Conservation (phyloP, 345 rosid species). For the Corymbia maculata region DNA sequence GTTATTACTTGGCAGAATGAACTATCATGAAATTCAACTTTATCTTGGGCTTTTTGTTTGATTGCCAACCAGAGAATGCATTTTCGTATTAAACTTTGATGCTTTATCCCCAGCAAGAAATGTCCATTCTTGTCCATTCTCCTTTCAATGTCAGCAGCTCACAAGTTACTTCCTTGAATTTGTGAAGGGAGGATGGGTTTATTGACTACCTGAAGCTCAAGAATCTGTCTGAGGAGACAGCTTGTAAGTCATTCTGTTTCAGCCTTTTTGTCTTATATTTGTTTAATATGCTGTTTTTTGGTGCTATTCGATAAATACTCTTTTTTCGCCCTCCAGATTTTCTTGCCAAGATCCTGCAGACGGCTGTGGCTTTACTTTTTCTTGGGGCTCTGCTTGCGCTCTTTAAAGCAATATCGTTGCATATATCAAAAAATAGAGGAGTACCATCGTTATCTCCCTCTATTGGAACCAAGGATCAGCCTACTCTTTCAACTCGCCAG, state of each 20-base stretch:
- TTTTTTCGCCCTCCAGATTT: constrained; percentile 33
- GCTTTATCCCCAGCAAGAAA: neutral
- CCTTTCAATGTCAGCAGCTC: neutral
- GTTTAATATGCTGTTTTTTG: neutral
- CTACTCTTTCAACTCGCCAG: constrained; percentile 50
- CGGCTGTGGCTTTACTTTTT: constrained; percentile 35
- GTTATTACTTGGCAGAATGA: neutral
- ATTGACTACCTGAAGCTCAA: constrained; percentile 34
- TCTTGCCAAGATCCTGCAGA: constrained; percentile 38
- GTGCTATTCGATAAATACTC: neutral
- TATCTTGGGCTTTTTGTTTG: neutral
- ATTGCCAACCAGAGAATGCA: neutral
- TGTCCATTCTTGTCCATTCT: neutral
- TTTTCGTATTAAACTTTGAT: neutral
- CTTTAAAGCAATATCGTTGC: constrained; percentile 48
- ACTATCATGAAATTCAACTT: neutral
- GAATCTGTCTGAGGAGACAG: constrained; percentile 39
- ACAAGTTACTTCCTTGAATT: neutral
- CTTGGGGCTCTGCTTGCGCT: constrained; percentile 51
- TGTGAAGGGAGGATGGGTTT: constrained; percentile 54
- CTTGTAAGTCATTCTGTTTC: constrained; percentile 42
- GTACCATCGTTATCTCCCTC: constrained; percentile 20
- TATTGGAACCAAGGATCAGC: constrained; percentile 40
- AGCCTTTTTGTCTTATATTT: neutral
- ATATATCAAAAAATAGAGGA: constrained; percentile 17